These are phyloP conservation scores for Chrysosporium keratinophilum DNA, from an alignment of 2,329 filamentous ascomycete species.

Conservation along the genomic window DNA sequence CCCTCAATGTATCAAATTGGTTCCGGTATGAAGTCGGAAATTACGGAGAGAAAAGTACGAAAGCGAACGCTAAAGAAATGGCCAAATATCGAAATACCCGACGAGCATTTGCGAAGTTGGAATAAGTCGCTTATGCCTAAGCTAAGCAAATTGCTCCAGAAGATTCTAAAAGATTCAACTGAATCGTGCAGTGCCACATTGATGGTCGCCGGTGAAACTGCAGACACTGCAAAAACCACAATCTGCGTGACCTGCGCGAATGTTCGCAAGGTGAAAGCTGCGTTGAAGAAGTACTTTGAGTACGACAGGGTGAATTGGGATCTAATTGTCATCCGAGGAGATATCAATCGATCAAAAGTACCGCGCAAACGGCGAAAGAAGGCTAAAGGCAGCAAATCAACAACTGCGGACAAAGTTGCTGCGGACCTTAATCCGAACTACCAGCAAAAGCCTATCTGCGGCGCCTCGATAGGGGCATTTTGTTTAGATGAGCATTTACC, in stretches of 20 bases:
- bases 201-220: constrained; percentile 49
- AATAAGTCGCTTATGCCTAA: constrained; percentile 48
- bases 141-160: constrained; percentile 49
- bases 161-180: constrained; percentile 47
- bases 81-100: constrained; percentile 43
- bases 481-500: constrained; percentile 75
- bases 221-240: constrained; percentile 49
- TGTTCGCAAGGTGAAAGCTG: constrained; percentile 47
- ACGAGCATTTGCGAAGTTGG: constrained; percentile 48
- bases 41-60: constrained; percentile 26
- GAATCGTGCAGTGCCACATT: constrained; percentile 53
- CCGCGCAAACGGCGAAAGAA: constrained; percentile 33
- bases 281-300: constrained; percentile 48
- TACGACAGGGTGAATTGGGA: constrained; percentile 48
- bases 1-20: constrained; percentile 20
- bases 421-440: constrained; percentile 56
- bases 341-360: constrained; percentile 46
- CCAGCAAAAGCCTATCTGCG: constrained; percentile 68
- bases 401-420: constrained; percentile 22
- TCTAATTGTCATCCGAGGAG: constrained; percentile 51
- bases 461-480: constrained; percentile 88
- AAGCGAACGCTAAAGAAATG: constrained; percentile 38
- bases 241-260: constrained; percentile 55
- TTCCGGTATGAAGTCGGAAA: constrained; percentile 12
- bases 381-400: constrained; percentile 25